Base-by-base conservation (phyloP, 345 rosid genomes). In the Acer negundo region DNA sequence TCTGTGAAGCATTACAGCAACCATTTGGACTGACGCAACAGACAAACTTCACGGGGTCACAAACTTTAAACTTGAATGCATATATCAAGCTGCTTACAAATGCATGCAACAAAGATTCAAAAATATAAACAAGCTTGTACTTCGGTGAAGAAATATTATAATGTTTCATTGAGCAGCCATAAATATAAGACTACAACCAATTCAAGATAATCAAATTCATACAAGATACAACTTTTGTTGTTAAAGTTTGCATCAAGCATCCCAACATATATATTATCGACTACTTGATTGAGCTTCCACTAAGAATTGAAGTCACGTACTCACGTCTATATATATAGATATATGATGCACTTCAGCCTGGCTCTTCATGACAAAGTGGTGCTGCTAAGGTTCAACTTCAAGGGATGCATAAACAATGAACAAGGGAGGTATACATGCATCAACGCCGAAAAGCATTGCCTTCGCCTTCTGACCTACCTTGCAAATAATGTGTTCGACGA, bases 361-460 rank as follows among this genome's bases (percentile, higher is more conserved):
- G 6, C 35, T 46, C 23, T 13, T 73, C 67, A 61, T 1, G 40
- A 22, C 56, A 23, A 23, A 55, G 8, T 11, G 53, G 19, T 59
- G 20, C 75, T 1, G n/a, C 1, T 7, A 15, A 46, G 10, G 24
- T 26, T 31, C 46, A 4, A 26, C 17, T 26, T 31, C 46, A 4
- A 26, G 44, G 28, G 26, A 64, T 10, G 70, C 12, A 20, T 28
- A 11, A 19, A 62, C 24, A 35, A 10, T 17, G 63, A 31, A 61
- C 24, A 44, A 4, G 11, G 38, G 7, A 22, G 2, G 59, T 5
- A 31, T 15, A 23, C 1, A 22, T 59, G 78, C 78, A 78, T 87
- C 83, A 90, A 10, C 96, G 93, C 19, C 97, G 87, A 78, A 96
- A 96, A 26, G 97, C 97, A 83, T 91, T 93, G 83, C 97, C 90